Base-by-base conservation (phyloP, 2,329 filamentous ascomycete species). In the Rutstroemia sp. region DNA sequence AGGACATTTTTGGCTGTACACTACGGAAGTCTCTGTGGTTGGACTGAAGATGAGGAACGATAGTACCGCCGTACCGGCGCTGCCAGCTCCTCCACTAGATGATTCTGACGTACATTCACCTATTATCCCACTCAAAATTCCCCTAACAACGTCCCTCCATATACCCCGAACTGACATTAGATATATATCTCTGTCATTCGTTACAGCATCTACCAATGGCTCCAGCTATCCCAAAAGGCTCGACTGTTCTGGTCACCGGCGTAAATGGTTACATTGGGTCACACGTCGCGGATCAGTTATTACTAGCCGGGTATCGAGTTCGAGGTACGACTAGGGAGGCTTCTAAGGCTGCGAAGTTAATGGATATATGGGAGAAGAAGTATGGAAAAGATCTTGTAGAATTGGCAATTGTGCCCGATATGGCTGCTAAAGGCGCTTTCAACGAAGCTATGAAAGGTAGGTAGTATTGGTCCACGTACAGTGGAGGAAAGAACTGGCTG, bases 271-370 rank as follows among this genome's bases (percentile, higher is more conserved):
- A 70, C 49, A 65, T 78, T 9, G 75, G 63, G 4, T 72, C 71
- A 0, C 68, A 77, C 12, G 67, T 75, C 7, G 70, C 68, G 3
- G 68, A 73, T 40, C 68, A 74, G 48, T 63, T 75, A 9, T 66
- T 77, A 1, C 52, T 62, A 1, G 63, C 63, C 0, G 76, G 75
- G 9, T 77, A 73, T 60, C 68, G 67, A 6, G 76, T 79, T 14
- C 73, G 75, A 7, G 76, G 75, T 1, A 75, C 73, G 1, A 71
- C 72, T 8, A 73, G 76, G 1, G 61, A 69, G 42, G 30, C 58
- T 0, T 60, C 65, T 2, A 75, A 72, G 56, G 66, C 63, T 21
- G 51, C 65, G 0, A 74, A 72, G 68, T 48, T 73, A 12, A 51
- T 50, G 1, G 40, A 34, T 3, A n/a, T 63, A 0, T 71, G 71